A percentile compares a stretch with the other conserved stretches of the same genome.
Evolutionary conservation across 306 rosid species (phyloP).

Genomic region (Hylodesmum podocarpum): DNA sequence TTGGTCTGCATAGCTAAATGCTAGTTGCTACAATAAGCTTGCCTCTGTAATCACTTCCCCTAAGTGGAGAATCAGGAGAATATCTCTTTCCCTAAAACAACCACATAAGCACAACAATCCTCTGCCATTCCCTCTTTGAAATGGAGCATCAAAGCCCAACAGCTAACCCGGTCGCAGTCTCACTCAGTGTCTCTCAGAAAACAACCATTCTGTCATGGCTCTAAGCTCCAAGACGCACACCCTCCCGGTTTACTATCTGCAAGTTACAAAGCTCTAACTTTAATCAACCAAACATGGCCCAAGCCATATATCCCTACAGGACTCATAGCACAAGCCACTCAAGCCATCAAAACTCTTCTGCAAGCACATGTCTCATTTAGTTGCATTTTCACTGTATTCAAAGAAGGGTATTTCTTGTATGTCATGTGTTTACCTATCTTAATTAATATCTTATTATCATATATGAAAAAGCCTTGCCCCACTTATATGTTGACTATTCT

Average conservation of each 20-base stretch:
- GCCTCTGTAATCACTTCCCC: not conserved
- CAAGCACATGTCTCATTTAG: not conserved
- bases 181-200: not conserved
- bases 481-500: not conserved
- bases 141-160: not conserved
- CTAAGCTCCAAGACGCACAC: not conserved
- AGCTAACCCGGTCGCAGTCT: not conserved
- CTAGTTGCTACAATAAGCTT: constrained; percentile 5
- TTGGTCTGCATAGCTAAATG: not conserved
- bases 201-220: not conserved
- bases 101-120: constrained; percentile 1
- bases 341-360: not conserved
- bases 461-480: not conserved
- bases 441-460: not conserved
- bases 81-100: not conserved
- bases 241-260: not conserved
- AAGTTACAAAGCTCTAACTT: constrained; percentile 9
- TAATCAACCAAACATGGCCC: not conserved
- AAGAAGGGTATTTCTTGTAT: not conserved
- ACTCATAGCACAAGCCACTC: not conserved
- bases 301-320: not conserved
- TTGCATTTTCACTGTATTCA: not conserved
- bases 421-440: not conserved
- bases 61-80: not conserved
- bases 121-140: not conserved